phyloP scores from a whole-genome alignment of 768 basidiomycete genomes.

The Mycena rebaudengoi region DNA sequence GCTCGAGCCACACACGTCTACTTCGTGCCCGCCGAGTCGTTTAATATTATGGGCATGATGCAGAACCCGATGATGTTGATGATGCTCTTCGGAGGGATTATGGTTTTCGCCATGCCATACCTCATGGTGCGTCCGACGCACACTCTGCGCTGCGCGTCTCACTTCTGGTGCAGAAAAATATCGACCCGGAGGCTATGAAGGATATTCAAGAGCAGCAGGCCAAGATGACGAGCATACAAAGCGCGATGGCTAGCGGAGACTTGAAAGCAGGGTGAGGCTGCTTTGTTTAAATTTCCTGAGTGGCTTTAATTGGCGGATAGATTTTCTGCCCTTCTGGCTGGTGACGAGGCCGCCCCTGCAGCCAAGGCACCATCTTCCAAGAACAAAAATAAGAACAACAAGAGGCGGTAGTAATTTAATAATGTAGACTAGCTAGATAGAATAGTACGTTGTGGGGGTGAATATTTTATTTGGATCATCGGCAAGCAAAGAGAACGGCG shows the following conservation, averaged over 20 bases:
- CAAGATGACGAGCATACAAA: constrained; percentile 63
- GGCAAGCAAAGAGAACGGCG: too few species aligned
- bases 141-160: not conserved
- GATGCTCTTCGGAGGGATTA: constrained; percentile 70
- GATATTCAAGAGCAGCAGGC: constrained; percentile 71
- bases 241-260: constrained; percentile 65
- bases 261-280: constrained; percentile 60
- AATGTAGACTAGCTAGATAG: not conserved
- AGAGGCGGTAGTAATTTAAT: constrained; percentile 47
- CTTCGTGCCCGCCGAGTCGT: constrained; percentile 75
- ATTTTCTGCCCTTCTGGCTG: constrained; percentile 53
- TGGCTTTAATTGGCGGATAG: constrained; percentile 33
- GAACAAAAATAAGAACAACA: constrained; percentile 40
- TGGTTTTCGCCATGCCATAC: constrained; percentile 80
- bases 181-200: constrained; percentile 75
- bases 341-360: constrained; percentile 32
- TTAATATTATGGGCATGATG: constrained; percentile 79
- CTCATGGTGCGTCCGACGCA: constrained; percentile 61
- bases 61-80: constrained; percentile 88
- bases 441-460: not conserved
- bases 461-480: not conserved
- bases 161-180: constrained; percentile 62
- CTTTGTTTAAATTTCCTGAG: not conserved
- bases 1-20: constrained; percentile 67
- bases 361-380: constrained; percentile 40